Evolutionary conservation across 352 stramenopile genomes (phyloP).

Genomic region (Thalassiosira livingstoniorum): DNA sequence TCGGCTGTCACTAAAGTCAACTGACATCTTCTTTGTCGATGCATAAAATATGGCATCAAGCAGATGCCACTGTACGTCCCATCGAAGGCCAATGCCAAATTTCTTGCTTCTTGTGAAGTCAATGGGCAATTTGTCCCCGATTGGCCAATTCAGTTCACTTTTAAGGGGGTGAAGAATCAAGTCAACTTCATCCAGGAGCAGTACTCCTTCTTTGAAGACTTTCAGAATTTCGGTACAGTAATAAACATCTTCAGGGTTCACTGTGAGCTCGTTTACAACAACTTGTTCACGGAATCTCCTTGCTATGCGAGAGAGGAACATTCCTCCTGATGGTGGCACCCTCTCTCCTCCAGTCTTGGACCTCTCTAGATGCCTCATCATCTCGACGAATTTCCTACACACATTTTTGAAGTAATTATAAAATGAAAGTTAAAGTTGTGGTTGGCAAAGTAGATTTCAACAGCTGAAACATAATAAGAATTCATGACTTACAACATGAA

Average conservation of each 20-base stretch:
- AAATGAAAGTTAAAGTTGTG: too few species aligned
- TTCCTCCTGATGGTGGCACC: constrained; percentile 49
- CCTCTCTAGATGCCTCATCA: constrained; percentile 87
- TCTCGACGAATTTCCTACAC: constrained; percentile 97
- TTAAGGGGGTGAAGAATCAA: constrained; percentile 91
- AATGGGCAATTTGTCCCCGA: constrained; percentile 90
- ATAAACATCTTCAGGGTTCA: constrained; percentile 86
- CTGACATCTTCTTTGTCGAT: constrained; percentile 88
- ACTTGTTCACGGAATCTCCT: constrained; percentile 80
- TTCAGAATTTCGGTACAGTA: constrained; percentile 88
- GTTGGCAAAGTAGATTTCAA: too few species aligned
- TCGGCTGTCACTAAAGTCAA: constrained; percentile 89
- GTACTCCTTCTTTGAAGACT: constrained; percentile 87
- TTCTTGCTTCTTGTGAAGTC: constrained; percentile 89
- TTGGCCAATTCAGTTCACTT: constrained; percentile 92
- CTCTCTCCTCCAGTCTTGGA: constrained; percentile 79
- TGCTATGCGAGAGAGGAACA: constrained; percentile 84
- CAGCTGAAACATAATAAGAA: constrained; percentile 79
- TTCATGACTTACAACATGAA: constrained; percentile 98
- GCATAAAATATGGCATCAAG: constrained; percentile 95
- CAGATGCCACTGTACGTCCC: constrained; percentile 93
- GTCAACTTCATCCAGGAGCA: constrained; percentile 92
- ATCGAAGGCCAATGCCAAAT: constrained; percentile 89
- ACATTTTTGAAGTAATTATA: too few species aligned
- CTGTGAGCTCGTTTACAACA: constrained; percentile 79